phyloP scores from a whole-genome alignment of 345 rosid genomes.

The Rhodamnia argentea region DNA sequence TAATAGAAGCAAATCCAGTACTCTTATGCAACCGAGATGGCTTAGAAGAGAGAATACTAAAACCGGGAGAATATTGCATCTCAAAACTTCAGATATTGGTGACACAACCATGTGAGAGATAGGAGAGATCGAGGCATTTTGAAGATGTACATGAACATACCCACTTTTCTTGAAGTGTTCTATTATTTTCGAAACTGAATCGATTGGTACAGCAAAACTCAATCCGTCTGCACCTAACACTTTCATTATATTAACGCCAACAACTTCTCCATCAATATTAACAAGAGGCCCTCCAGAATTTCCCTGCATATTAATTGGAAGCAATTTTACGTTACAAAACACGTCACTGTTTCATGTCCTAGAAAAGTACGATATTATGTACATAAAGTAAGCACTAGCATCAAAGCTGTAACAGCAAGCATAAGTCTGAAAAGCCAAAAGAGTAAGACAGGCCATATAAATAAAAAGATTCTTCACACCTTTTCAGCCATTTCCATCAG shows the following conservation, averaged over 20 bases:
- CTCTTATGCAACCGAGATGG: not conserved
- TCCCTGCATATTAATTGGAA: conserved; percentile 34
- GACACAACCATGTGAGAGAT: not conserved
- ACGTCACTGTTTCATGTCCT: not conserved
- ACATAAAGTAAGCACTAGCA: not conserved
- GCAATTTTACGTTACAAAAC: not conserved
- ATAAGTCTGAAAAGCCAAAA: not conserved
- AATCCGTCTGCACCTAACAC: conserved; percentile 69
- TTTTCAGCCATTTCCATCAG: not conserved
- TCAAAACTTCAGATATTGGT: not conserved
- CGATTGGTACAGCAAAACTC: conserved; percentile 75
- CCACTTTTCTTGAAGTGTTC: conserved; percentile 78
- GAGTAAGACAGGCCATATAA: not conserved
- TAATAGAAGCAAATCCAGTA: not conserved
- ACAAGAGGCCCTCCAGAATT: conserved; percentile 96
- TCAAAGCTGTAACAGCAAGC: not conserved
- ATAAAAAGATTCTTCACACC: not conserved
- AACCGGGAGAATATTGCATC: not conserved
- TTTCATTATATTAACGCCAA: conserved; percentile 90
- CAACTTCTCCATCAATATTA: conserved; percentile 82
- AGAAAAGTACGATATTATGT: not conserved
- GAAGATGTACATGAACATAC: conserved; percentile 20
- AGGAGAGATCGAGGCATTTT: not conserved
- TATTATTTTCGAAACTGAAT: conserved; percentile 64
- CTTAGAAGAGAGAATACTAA: not conserved